Evolutionary conservation across 257 asterid genomes (phyloP).

Genomic region (Anisodus acutangulus): DNA sequence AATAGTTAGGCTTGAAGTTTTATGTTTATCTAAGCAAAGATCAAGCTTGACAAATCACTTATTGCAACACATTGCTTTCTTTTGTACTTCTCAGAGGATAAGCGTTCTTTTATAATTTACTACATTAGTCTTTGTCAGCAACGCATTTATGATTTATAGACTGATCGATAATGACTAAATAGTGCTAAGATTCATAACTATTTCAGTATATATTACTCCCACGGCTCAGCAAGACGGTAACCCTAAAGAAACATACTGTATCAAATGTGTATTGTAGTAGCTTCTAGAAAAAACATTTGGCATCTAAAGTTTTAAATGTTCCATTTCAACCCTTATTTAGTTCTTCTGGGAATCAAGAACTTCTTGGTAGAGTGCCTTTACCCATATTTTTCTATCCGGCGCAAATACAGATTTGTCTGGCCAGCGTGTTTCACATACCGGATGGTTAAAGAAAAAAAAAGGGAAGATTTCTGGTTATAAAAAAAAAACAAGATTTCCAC

Average conservation of each 20-base stretch:
- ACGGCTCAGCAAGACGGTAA: not conserved
- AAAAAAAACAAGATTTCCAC: not conserved
- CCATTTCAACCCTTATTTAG: not conserved
- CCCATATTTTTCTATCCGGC: not conserved
- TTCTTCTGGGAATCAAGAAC: not conserved
- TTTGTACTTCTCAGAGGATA: not conserved
- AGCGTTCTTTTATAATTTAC: not conserved
- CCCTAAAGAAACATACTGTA: not conserved
- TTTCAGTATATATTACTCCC: not conserved
- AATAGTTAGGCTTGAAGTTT: not conserved
- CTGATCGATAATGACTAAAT: not conserved
- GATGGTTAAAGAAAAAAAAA: not conserved
- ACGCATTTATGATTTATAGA: not conserved
- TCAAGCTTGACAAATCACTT: constrained; percentile 13
- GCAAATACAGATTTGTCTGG: not conserved
- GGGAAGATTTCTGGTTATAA: too few species aligned
- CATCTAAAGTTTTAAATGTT: not conserved
- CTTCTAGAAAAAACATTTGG: not conserved
- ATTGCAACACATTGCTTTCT: not conserved
- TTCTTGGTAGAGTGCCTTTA: not conserved
- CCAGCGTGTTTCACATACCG: not conserved
- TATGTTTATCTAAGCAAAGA: not conserved
- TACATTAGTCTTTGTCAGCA: not conserved
- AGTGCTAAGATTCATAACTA: not conserved
- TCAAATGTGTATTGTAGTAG: not conserved